Evolutionary conservation across 228 moss, liverwort and hornwort species (phyloP).

Genomic region (Sphagnum fallax): DNA sequence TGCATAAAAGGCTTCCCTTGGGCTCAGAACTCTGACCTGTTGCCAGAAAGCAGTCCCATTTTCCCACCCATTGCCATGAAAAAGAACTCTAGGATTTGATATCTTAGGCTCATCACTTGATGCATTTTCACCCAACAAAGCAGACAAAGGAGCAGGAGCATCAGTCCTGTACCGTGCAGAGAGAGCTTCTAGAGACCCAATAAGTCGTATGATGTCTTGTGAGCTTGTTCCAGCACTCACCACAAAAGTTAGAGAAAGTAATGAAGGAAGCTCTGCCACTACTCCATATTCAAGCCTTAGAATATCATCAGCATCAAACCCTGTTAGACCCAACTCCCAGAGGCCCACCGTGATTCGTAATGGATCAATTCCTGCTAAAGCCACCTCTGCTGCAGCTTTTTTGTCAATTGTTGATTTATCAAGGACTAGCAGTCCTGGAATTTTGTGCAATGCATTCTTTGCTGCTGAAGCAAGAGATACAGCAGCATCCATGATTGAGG

Average conservation of each 20-base stretch:
- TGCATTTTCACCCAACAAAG: neutral
- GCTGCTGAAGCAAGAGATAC: conserved; percentile 37
- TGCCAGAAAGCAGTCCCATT: conserved; percentile 13
- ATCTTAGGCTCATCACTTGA: neutral
- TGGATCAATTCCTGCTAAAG: conserved; percentile 40
- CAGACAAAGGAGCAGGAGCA: neutral
- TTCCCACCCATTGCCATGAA: conserved; percentile 3
- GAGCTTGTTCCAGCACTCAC: conserved; percentile 57
- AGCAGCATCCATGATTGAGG: conserved; percentile 34
- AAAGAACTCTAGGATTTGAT: neutral
- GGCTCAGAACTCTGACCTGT: conserved; percentile 35
- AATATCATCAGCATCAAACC: conserved; percentile 74
- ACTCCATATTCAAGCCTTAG: conserved; percentile 68
- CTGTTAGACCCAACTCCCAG: conserved; percentile 64
- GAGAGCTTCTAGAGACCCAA: conserved; percentile 41
- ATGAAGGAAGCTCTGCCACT: conserved; percentile 65
- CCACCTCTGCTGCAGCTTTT: conserved; percentile 6
- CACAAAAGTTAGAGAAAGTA: conserved; percentile 70
- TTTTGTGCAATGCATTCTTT: conserved; percentile 26
- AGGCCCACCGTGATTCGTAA: conserved; percentile 81
- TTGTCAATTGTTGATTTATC: conserved; percentile 30
- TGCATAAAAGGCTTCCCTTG: conserved; percentile 74
- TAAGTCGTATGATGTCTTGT: conserved; percentile 50
- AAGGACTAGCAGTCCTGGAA: conserved; percentile 52
- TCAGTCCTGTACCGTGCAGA: conserved; percentile 21